Conservation (phyloP, 805 yeast species). For the Schwanniomyces occidentalis region DNA sequence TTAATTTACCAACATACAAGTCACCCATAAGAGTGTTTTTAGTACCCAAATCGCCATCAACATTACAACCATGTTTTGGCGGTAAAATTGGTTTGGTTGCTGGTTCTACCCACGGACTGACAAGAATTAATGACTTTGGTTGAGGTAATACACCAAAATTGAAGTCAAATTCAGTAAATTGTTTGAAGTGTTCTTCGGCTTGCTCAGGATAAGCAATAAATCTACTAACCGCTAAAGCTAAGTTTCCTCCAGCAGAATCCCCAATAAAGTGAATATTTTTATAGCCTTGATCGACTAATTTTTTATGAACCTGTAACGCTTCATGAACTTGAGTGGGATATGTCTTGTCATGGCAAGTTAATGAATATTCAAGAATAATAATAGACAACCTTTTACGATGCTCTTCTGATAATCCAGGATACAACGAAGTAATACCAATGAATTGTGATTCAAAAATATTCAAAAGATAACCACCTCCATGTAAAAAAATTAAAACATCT, state of each 20-base stretch:
- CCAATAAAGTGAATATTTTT: slow-evolving; percentile 17
- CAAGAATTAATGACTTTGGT: slow-evolving; percentile 27
- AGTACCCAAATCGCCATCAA: slow-evolving; percentile 35
- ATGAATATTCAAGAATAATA: slow-evolving; percentile 23
- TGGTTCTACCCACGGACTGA: slow-evolving; percentile 41
- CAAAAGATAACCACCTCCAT: slow-evolving; percentile 28
- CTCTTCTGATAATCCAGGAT: slow-evolving; percentile 18
- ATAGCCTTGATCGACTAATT: slow-evolving; percentile 15
- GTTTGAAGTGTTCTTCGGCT: slow-evolving; percentile 21
- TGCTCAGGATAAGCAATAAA: slow-evolving; percentile 33
- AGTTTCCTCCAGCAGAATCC: slow-evolving; percentile 21
- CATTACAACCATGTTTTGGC: slow-evolving; percentile 22
- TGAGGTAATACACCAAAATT: slow-evolving; percentile 22
- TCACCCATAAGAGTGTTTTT: slow-evolving; percentile 28
- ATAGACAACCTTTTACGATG: slow-evolving; percentile 16
- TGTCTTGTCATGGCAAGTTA: slow-evolving; percentile 18
- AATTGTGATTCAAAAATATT: slow-evolving; percentile 22
- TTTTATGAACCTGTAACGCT: slow-evolving; percentile 13
- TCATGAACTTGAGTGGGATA: slow-evolving; percentile 28
- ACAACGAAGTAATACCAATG: slow-evolving; percentile 22
- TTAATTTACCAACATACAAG: slow-evolving; percentile 26
- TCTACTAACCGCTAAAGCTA: slow-evolving; percentile 14
- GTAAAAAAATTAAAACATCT: slow-evolving; percentile 21
- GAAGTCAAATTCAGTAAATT: slow-evolving; percentile 17
- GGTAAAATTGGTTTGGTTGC: slow-evolving; percentile 18